These are phyloP conservation scores for Scheffersomyces illinoinensis DNA, from an alignment of 1,139 yeast genomes.

Conservation along the genomic window DNA sequence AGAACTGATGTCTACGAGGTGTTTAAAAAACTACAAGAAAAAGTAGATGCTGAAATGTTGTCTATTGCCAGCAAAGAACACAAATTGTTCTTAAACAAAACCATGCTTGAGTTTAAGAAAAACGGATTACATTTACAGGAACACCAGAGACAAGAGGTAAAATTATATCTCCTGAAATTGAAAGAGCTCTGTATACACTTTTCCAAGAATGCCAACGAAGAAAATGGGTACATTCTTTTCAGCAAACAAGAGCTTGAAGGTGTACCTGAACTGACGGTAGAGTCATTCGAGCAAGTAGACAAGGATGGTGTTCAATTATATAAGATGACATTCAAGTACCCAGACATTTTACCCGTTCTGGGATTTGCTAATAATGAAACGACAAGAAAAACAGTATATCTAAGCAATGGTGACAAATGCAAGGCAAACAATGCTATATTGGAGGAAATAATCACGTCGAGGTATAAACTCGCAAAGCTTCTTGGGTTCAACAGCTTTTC, in stretches of 20 bases:
- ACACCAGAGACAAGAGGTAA: slow-evolving; percentile 57
- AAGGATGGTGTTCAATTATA: slow-evolving; percentile 44
- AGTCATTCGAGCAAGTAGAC: slow-evolving; percentile 51
- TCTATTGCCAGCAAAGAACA: slow-evolving; percentile 54
- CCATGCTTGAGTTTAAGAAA: slow-evolving; percentile 55
- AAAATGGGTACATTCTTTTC: slow-evolving; percentile 60
- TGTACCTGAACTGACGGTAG: slow-evolving; percentile 63
- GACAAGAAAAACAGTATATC: slow-evolving; percentile 65
- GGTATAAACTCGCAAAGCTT: slow-evolving; percentile 61
- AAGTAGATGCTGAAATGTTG: slow-evolving; percentile 22
- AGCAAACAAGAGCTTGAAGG: slow-evolving; percentile 70
- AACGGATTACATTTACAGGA: slow-evolving; percentile 65
- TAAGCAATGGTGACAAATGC: slow-evolving; percentile 67
- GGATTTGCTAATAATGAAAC: slow-evolving; percentile 63
- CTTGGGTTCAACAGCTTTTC: slow-evolving; percentile 71
- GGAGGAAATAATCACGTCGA: slow-evolving; percentile 55
- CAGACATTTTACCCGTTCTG: slow-evolving; percentile 73
- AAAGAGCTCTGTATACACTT: slow-evolving; percentile 59
- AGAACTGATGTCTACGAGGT: slow-evolving; percentile 68
- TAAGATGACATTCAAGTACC: slow-evolving; percentile 78
- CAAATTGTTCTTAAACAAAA: slow-evolving; percentile 55
- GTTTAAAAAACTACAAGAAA: slow-evolving; percentile 51
- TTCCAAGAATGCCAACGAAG: slow-evolving; percentile 69
- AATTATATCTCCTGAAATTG: slow-evolving; percentile 59
- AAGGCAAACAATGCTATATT: slow-evolving; percentile 63